Evolutionary conservation across 2,329 filamentous ascomycete genomes (phyloP), one percentile per base, ranked within the genome.

Genomic region (Neurospora sp.): DNA sequence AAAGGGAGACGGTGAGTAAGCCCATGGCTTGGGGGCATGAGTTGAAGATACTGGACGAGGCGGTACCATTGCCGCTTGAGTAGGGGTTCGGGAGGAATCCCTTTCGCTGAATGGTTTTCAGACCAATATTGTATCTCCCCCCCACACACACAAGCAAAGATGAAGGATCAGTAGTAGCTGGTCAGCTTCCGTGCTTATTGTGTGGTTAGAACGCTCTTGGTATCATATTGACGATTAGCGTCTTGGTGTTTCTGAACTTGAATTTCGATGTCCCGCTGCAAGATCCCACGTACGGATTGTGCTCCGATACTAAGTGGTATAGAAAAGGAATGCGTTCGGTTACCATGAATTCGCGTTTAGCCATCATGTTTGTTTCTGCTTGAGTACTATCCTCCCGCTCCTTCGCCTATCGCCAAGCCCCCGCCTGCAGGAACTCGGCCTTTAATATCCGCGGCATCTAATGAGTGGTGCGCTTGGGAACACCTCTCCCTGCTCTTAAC

Each of bases 11-110:
- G 0, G 52, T 33, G 3, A 28, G 23, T 10, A 70, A 69, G 68
- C 70, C 71, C 1, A 62, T 37, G 46, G 66, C 68, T 36, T 75
- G 72, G 73, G 74, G 73, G 0, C 67, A 72, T 40, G 70, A 71
- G 57, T 15, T 70, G 43, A 17, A 38, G 11, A 68, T 62, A 8
- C 6, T 71, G 8, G 11, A 66, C 6, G n/a, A 67, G 19, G 23
- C 68, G 23, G n/a, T n/a, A 38, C 43, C 43, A 4, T n/a, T 71
- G 43, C 70, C 69, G 3, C 37, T 41, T 17, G 17, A 41, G 17
- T 41, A 41, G 17, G 6, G 17, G 40, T 41, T 41, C 15, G 17
- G 15, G 15, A 3, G 15, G 15, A n/a, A 8, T 41, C 12, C 12
- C 12, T 40, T 40, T 40, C 12, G 39, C 39, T 40, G 19, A 23